These are phyloP conservation scores for Anaeramoeba flamelloides DNA, from an alignment of 78 protist genomes.

Conservation along the genomic window DNA sequence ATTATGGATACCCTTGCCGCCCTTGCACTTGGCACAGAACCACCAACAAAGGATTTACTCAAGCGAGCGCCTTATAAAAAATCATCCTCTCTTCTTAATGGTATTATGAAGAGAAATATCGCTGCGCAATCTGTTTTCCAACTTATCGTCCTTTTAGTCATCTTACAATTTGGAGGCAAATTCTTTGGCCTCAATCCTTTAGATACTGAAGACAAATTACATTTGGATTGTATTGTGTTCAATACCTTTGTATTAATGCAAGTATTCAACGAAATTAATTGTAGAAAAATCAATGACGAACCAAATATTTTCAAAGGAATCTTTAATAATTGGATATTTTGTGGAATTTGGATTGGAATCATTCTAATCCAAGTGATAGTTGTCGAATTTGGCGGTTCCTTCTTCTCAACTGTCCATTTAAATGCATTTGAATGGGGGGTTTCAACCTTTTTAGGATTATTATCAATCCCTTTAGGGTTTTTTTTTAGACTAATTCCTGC, in stretches of 20 bases:
- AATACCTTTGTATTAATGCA: slow-evolving; percentile 74
- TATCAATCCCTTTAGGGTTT: background rate
- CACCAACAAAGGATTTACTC: slow-evolving; percentile 31
- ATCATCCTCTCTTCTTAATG: slow-evolving; percentile 18
- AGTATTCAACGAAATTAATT: slow-evolving; percentile 80
- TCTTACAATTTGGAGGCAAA: background rate
- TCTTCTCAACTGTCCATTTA: background rate
- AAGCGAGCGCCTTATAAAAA: slow-evolving; percentile 21
- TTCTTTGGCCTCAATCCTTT: background rate
- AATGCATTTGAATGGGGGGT: background rate
- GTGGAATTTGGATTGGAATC: background rate
- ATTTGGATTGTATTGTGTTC: slow-evolving; percentile 57
- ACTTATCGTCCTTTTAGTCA: slow-evolving; percentile 15
- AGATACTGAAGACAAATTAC: background rate
- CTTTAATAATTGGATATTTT: slow-evolving; percentile 1
- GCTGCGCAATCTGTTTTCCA: slow-evolving; percentile 42
- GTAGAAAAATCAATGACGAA: no score
- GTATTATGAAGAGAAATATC: slow-evolving; percentile 55
- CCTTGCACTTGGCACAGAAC: slow-evolving; percentile 91
- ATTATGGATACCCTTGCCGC: slow-evolving; percentile 98
- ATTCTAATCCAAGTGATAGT: background rate
- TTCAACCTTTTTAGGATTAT: background rate
- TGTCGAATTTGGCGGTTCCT: background rate
- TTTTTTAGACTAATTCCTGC: no score
- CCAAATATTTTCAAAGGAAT: slow-evolving; percentile 16